Evolutionary conservation across 2,329 filamentous ascomycete species (phyloP).

Genomic region (Penicillium occitanis): DNA sequence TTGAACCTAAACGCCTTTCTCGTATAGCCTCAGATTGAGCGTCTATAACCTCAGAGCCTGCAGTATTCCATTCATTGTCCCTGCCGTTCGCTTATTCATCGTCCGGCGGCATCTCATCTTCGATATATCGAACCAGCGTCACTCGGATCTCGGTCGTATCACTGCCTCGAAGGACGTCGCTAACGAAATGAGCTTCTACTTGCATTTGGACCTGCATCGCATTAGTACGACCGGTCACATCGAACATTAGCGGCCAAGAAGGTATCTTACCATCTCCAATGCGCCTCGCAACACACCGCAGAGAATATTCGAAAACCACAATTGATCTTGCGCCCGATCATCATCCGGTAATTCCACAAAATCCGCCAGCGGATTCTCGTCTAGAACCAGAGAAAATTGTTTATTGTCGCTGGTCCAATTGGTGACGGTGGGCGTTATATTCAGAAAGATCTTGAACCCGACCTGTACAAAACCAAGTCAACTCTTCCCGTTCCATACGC

Average conservation of each 20-base stretch:
- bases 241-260: neutral
- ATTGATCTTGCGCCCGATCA: conserved; percentile 88
- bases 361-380: conserved; percentile 94
- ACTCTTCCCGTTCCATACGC: neutral
- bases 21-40: neutral
- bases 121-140: conserved; percentile 87
- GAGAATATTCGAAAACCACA: conserved; percentile 98
- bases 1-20: conserved; percentile 3
- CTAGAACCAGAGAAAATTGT: conserved; percentile 92
- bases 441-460: conserved; percentile 98
- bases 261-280: conserved; percentile 77
- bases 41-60: neutral
- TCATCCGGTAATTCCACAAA: conserved; percentile 98
- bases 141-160: conserved; percentile 98
- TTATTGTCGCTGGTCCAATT: conserved; percentile 97
- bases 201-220: conserved; percentile 78
- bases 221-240: neutral
- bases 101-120: conserved; percentile 94
- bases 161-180: conserved; percentile 86
- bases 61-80: neutral
- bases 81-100: conserved; percentile 66
- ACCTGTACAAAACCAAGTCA: conserved; percentile 57
- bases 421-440: conserved; percentile 87
- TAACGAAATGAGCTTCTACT: conserved; percentile 94
- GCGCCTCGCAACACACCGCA: conserved; percentile 89